phyloP scores from a whole-genome alignment of 192 early-diverging fungal species.

The Umbelopsis vinacea region DNA sequence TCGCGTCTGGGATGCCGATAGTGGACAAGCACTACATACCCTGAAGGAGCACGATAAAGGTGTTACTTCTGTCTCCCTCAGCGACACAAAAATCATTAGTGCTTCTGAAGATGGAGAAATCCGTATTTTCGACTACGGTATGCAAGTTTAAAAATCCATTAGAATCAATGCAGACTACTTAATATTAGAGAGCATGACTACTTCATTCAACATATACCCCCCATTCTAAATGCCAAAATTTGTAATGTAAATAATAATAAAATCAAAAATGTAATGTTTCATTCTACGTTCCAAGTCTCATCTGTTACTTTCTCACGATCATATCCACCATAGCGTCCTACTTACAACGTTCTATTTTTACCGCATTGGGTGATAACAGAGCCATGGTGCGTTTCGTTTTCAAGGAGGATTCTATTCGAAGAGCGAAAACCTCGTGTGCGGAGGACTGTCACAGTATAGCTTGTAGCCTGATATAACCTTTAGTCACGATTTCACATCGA shows the following conservation, averaged over 20 bases:
- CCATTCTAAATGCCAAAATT: background rate
- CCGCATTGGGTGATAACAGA: too few relatives aligned
- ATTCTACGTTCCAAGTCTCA: too few relatives aligned
- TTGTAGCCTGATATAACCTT: too few relatives aligned
- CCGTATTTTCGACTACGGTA: constrained; percentile 80
- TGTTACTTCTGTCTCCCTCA: constrained; percentile 79
- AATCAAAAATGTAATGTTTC: too few relatives aligned
- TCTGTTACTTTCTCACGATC: too few relatives aligned
- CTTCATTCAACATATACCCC: background rate
- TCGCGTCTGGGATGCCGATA: constrained; percentile 79
- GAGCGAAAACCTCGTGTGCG: too few relatives aligned
- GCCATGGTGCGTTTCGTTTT: too few relatives aligned
- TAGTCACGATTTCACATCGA: too few relatives aligned
- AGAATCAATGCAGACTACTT: background rate
- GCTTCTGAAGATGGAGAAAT: constrained; percentile 84
- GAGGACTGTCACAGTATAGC: too few relatives aligned
- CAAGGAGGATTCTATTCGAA: too few relatives aligned
- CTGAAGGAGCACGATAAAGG: constrained; percentile 63
- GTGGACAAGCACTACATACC: constrained; percentile 65
- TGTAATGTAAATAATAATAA: background rate
- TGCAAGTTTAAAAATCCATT: constrained; percentile 15
- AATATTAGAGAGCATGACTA: background rate
- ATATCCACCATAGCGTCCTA: too few relatives aligned
- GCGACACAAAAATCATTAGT: constrained; percentile 86
- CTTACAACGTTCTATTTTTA: too few relatives aligned